Conservation (phyloP, 2,329 filamentous ascomycete species). For the Orbilia quercus region DNA sequence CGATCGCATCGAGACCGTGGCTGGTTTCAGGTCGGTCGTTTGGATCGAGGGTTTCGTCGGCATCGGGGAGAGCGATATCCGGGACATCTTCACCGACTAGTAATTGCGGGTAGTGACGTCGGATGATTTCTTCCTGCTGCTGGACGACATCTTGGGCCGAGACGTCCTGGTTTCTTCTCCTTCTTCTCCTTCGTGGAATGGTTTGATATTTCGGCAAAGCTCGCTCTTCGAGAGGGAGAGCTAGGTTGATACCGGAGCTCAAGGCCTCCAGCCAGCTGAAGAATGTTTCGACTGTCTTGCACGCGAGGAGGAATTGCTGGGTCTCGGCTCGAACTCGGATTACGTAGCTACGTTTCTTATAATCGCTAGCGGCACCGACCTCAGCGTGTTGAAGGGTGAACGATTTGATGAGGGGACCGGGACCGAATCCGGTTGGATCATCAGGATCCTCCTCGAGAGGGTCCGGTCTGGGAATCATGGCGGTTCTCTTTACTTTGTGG, state of each 20-base stretch:
- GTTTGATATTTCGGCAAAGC: slow-evolving; percentile 73
- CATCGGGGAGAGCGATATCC: slow-evolving; percentile 15
- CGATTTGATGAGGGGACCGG: slow-evolving; percentile 71
- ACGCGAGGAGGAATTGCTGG: slow-evolving; percentile 78
- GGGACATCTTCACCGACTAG: slow-evolving; percentile 35
- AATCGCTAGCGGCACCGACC: slow-evolving; percentile 78
- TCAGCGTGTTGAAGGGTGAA: slow-evolving; percentile 81
- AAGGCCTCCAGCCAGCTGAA: slow-evolving; percentile 76
- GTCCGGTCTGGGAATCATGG: slow-evolving; percentile 55
- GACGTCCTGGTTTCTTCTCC: slow-evolving; percentile 42
- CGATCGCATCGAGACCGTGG: slow-evolving; percentile 52
- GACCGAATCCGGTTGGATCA: slow-evolving; percentile 54
- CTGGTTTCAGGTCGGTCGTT: slow-evolving; percentile 45
- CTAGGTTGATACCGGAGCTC: slow-evolving; percentile 79
- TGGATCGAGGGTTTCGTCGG: slow-evolving; percentile 33
- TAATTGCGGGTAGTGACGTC: slow-evolving; percentile 54
- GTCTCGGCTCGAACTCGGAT: slow-evolving; percentile 78
- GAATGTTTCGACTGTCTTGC: slow-evolving; percentile 73
- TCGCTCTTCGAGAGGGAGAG: slow-evolving; percentile 76
- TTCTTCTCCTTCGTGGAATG: slow-evolving; percentile 66
- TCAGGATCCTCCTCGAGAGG: slow-evolving; percentile 51
- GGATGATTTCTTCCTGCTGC: slow-evolving; percentile 58
- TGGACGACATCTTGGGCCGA: slow-evolving; percentile 33
- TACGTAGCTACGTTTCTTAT: slow-evolving; percentile 75
- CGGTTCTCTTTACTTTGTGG: slow-evolving; percentile 69